Evolutionary conservation across 23 red algal genomes (phyloP).

Genomic region (Agarophyton chilense): DNA sequence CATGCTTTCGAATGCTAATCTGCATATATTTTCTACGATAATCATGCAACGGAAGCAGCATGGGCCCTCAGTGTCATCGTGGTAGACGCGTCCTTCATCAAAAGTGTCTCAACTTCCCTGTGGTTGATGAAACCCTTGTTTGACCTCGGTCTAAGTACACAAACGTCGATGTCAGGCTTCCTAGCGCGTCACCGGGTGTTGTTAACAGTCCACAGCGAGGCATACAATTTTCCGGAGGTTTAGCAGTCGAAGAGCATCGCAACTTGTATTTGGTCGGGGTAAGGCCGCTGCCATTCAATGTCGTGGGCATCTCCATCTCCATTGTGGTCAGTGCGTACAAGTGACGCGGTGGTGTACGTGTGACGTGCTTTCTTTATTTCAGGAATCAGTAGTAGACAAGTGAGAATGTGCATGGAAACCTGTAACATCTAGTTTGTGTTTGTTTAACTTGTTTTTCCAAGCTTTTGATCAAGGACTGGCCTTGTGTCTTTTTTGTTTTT

Average conservation of each 20-base stretch:
- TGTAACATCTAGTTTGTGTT: conserved; percentile 29
- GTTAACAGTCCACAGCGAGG: neutral
- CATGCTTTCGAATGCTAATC: conserved; percentile 6
- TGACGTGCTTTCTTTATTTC: neutral
- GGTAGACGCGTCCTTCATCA: neutral
- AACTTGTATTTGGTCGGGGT: neutral
- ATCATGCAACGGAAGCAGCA: neutral
- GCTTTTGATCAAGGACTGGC: neutral
- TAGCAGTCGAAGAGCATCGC: neutral
- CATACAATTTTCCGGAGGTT: conserved; percentile 20
- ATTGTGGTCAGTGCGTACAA: neutral
- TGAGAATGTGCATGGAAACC: conserved; percentile 28
- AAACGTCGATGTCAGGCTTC: neutral
- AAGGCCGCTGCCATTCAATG: too few species aligned
- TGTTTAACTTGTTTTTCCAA: conserved; percentile 21
- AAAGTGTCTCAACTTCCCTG: too few species aligned
- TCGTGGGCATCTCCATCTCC: too few species aligned
- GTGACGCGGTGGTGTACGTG: neutral
- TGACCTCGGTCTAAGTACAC: neutral
- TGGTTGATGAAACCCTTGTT: too few species aligned
- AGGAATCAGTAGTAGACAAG: conserved; percentile 10
- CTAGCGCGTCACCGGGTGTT: neutral
- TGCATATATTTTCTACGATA: conserved; percentile 6
- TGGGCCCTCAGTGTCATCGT: neutral
- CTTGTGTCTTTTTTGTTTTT: neutral